Conservation (phyloP, 768 basidiomycete genomes). For the Tricholoma terreum region DNA sequence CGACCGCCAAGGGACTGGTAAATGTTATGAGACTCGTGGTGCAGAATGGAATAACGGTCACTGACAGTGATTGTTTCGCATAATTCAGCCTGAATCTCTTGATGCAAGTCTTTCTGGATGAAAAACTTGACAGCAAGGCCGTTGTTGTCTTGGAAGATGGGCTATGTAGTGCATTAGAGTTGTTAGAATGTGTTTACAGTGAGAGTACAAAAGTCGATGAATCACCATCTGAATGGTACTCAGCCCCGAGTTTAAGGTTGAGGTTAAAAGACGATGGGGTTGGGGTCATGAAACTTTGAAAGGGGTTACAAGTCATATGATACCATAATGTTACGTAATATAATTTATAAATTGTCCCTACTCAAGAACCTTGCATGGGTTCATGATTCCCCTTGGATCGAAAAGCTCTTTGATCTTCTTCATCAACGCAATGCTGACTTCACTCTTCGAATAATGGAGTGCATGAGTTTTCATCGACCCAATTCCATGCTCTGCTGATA, state of each 20-base stretch:
- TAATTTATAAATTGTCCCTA: slow-evolving; percentile 14
- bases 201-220: not conserved
- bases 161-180: slow-evolving; percentile 32
- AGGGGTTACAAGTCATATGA: slow-evolving; percentile 31
- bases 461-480: slow-evolving; percentile 95
- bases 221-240: slow-evolving; percentile 14
- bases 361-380: slow-evolving; percentile 80
- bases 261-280: slow-evolving; percentile 28
- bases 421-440: slow-evolving; percentile 84
- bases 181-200: not conserved
- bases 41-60: not conserved
- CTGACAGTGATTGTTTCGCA: slow-evolving; percentile 72
- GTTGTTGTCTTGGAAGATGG: slow-evolving; percentile 68
- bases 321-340: slow-evolving; percentile 13
- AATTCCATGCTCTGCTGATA: slow-evolving; percentile 97
- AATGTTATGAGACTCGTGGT: slow-evolving; percentile 3
- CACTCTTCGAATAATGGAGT: slow-evolving; percentile 81
- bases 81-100: slow-evolving; percentile 66
- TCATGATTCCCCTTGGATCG: slow-evolving; percentile 91
- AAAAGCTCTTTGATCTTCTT: slow-evolving; percentile 84
- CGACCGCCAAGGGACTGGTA: slow-evolving; percentile 67
- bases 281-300: slow-evolving; percentile 29
- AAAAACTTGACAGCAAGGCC: slow-evolving; percentile 79
- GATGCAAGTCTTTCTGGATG: slow-evolving; percentile 73
- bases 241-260: slow-evolving; percentile 53